phyloP scores from a whole-genome alignment of 169 alveolate species.

The Besnoitia besnoiti region DNA sequence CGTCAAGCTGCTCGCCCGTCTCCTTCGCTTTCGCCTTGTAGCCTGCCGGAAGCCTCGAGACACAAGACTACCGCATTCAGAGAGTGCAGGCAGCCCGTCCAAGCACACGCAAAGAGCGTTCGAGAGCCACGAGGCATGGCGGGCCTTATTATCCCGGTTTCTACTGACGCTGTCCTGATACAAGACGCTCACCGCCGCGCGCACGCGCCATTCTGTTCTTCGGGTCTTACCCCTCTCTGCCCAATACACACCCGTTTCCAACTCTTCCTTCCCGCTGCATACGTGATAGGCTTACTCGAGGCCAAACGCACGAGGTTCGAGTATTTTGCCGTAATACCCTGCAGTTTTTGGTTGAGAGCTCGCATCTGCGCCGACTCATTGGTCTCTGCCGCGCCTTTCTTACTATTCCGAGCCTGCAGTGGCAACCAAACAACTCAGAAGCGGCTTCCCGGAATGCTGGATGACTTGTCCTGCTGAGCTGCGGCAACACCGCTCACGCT shows the following conservation, averaged over 20 bases:
- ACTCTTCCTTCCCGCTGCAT: neutral
- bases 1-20: neutral
- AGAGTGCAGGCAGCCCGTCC: neutral
- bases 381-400: neutral
- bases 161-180: too few relatives aligned
- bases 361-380: neutral
- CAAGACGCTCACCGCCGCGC: too few relatives aligned
- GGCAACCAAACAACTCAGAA: too few relatives aligned
- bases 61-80: neutral
- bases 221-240: too few relatives aligned
- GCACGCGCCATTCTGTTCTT: too few relatives aligned
- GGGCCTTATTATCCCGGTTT: too few relatives aligned
- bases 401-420: neutral
- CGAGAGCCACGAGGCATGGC: too few relatives aligned
- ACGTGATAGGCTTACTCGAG: neutral
- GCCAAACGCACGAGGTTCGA: slow-evolving; percentile 30
- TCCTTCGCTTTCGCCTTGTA: slow-evolving; percentile 26
- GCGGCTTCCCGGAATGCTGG: too few relatives aligned
- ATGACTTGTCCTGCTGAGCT: too few relatives aligned
- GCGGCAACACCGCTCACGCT: too few relatives aligned
- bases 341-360: slow-evolving; percentile 8
- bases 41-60: neutral
- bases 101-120: too few relatives aligned
- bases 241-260: too few relatives aligned
- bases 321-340: neutral